Base-by-base conservation (phyloP, 2,329 filamentous ascomycete genomes). In the Escovopsis sp. region DNA sequence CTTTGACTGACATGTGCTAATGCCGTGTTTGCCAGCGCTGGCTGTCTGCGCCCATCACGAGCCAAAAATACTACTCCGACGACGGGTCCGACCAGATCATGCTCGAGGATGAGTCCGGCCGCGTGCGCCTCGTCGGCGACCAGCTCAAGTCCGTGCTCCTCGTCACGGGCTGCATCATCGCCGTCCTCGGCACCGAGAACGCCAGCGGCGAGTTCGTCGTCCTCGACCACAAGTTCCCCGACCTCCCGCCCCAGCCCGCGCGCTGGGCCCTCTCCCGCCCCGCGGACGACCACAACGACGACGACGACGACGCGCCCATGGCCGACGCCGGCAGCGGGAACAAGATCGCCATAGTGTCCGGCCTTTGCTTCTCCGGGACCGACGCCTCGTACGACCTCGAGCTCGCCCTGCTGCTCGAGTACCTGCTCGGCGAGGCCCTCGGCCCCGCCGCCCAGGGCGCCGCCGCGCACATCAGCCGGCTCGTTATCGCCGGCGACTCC, bases 131-230 rank as follows among this genome's bases (percentile, higher is more conserved):
- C 7, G 80, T 82, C 1, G 91, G 91, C 3, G 70, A 75, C 36
- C 61, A 77, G 18, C 65, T 98, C 39, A 68, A 72, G 48, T 71
- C 73, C 1, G 70, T 82, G 23, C 69, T 85, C 46, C 72, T 96
- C 7, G 89, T 94, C 3, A 98, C 91, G 0, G 91, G 91, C 26
- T 93, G 85, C 53, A 87, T 98, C 53, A 74, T 96, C 36, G 88
- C 87, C n/a, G 87, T 88, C 3, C 77, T 98, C 66, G 91, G 91
- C 33, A 94, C 87, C 0, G 91, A 98, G 59, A 95, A 94, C 54
- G 71, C 77, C 41, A 82, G 89, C 62, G 91, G 91, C 48, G 85
- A 94, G 52, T 87, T 98, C 47, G 87, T 96, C 53, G 82, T 94
- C 6, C 72, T 96, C 35, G 89, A 94, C 60, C 70, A 94, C 51